Evolutionary conservation across 2,329 filamentous ascomycete genomes (phyloP).

Genomic region (Coniella lustricola): DNA sequence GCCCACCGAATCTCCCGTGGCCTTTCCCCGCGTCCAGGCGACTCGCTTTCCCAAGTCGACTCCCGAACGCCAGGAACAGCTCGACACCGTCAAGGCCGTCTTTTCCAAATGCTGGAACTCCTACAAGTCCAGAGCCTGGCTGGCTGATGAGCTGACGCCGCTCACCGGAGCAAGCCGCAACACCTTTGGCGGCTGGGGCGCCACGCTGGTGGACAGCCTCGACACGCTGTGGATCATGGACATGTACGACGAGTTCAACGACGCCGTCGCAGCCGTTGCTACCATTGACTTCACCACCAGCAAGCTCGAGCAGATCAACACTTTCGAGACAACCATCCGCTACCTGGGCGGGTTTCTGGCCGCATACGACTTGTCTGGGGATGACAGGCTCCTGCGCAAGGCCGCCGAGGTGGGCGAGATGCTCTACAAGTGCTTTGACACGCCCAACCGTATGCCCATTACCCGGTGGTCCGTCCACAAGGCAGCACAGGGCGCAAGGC

Average conservation of each 20-base stretch:
- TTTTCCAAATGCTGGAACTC: constrained; percentile 10
- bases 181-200: constrained; percentile 15
- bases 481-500: constrained; percentile 19
- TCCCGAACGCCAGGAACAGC: constrained; percentile 1
- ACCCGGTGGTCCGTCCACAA: constrained; percentile 21
- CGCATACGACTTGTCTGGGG: constrained; percentile 22
- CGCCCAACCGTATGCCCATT: constrained; percentile 26
- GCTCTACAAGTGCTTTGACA: constrained; percentile 27
- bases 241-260: constrained; percentile 9
- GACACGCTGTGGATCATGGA: constrained; percentile 16
- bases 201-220: constrained; percentile 14
- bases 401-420: constrained; percentile 34
- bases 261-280: constrained; percentile 6
- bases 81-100: constrained; percentile 11
- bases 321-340: constrained; percentile 30
- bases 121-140: constrained; percentile 11
- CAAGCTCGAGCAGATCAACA: constrained; percentile 8
- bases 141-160: constrained; percentile 9
- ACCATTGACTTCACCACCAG: constrained; percentile 12
- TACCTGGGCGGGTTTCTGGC: constrained; percentile 15
- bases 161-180: constrained; percentile 4
- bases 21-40: constrained; percentile 10
- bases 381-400: constrained; percentile 30
- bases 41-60: constrained; percentile 5
- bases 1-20: neutral